Evolutionary conservation across 176 grass and related monocot genomes (phyloP).

Genomic region (Typha latifolia): DNA sequence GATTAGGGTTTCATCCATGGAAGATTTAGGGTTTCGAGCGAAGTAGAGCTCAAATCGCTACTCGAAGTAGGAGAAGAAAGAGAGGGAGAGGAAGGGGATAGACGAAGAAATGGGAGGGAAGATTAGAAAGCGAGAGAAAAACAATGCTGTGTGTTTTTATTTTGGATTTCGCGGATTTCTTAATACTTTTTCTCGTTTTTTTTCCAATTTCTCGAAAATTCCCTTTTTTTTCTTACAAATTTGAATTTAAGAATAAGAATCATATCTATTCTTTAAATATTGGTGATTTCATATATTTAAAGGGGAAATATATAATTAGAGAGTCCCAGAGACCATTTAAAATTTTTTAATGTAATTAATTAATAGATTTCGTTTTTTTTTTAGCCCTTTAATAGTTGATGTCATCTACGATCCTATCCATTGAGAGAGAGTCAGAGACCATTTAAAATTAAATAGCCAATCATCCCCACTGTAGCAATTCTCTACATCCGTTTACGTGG

Average conservation of each 20-base stretch:
- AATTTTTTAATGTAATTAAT: no score
- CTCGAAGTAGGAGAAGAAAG: constrained; percentile 15
- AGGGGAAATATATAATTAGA: no score
- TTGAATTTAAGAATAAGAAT: background rate
- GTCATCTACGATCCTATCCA: no score
- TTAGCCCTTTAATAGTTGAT: no score
- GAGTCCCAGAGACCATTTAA: no score
- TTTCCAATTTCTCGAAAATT: background rate
- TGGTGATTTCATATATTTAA: no score
- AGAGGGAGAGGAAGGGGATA: constrained; percentile 18
- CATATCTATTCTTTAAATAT: no score
- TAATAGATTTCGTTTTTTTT: no score
- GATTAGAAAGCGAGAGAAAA: constrained; percentile 10
- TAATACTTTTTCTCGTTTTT: background rate
- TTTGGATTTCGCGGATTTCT: background rate
- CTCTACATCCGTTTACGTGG: no score
- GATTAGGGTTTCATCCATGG: background rate
- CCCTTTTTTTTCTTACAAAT: background rate
- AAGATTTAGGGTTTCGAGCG: background rate
- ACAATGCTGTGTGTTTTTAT: background rate
- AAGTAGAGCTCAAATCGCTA: background rate
- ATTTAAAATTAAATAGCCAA: no score
- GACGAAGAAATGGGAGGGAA: constrained; percentile 8
- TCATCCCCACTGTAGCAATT: no score
- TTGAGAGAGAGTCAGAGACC: no score